Evolutionary conservation across 192 early-diverging fungal genomes (phyloP), one percentile per base, ranked within the genome.

Genomic region (Entophlyctis luteolus): DNA sequence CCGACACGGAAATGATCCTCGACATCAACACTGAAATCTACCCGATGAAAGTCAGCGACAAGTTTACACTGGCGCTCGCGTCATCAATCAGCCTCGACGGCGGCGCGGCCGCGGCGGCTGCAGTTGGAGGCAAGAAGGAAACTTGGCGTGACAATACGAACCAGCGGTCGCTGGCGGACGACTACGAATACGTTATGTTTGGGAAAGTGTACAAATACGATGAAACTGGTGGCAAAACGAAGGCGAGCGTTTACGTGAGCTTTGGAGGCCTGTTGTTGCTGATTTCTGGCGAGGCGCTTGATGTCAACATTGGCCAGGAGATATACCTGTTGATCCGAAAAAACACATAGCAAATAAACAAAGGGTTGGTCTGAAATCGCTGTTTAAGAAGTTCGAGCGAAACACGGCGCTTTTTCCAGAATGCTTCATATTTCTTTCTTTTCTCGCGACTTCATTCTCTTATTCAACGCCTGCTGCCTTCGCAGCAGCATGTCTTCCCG

Each of bases 171-270:
- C 73, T 99, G 67, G 92, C 91, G 3, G 95, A 99, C 53, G 91
- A 96, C 35, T 99, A 91, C 75, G 95, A 99, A 37, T 99, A 99
- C 74, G 95, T 99, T 23, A 98, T 96, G 94, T 92, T 89, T 76
- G 96, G 96, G 48, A 93, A 94, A 72, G 91, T 95, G 22, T 99
- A 94, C 81, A 87, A 93, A 74, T 98, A 89, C 68, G 94, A 97
- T 54, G 93, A 99, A 59, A 78, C 82, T 29, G 81, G 79, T 45
- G 81, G 84, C 2, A 73, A 85, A 8, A 88, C 87, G 29, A 50
- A 33, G 48, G 42, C 58, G 34, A 62, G 47, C 50, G 59, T 70
- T 23, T 75, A 88, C 89, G 89, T 93, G 84, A 73, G 86, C 65
- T 28, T 65, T 37, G 47, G 55, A 23, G 54, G 65, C 0, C 46